Percentiles rank a stretch among this genome's conserved stretches.
phyloP scores from a whole-genome alignment of 2,329 filamentous ascomycete genomes.

The Trichoderma gracile region DNA sequence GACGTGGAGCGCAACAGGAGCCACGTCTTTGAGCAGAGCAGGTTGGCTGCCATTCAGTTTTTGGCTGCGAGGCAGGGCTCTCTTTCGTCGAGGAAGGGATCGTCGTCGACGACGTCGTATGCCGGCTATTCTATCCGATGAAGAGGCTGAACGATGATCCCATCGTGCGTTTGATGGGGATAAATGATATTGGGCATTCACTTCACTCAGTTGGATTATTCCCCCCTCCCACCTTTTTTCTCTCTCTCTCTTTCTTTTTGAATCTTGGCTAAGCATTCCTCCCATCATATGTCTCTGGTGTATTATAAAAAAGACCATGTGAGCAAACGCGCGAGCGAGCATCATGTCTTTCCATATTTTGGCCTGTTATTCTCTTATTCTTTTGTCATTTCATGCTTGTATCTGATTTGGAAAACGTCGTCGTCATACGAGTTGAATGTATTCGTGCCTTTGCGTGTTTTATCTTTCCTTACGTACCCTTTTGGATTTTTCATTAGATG shows the following conservation, averaged over 20 bases:
- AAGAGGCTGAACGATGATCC: too few species aligned
- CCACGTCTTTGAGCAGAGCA: conserved; percentile 50
- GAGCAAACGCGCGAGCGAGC: conserved; percentile 7
- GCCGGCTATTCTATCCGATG: not conserved
- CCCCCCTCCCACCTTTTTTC: not conserved
- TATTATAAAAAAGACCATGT: conserved; percentile 8
- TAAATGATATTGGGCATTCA: too few species aligned
- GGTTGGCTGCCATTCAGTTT: conserved; percentile 48
- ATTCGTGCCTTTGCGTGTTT: not conserved
- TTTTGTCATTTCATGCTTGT: not conserved
- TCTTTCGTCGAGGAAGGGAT: conserved; percentile 33
- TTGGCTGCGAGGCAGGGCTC: conserved; percentile 37
- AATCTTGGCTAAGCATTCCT: not conserved
- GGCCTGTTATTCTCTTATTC: not conserved
- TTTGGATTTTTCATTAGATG: not conserved
- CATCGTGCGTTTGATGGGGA: too few species aligned
- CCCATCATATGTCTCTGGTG: not conserved
- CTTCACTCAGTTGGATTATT: not conserved
- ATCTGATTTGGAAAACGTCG: not conserved
- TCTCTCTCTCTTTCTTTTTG: not conserved
- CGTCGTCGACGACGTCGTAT: conserved; percentile 31
- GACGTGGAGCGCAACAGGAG: conserved; percentile 53
- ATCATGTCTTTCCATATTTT: not conserved
- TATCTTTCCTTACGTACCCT: not conserved
- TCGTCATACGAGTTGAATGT: not conserved